Conservation (phyloP, 306 rosid species). For the Coriaria nepalensis region DNA sequence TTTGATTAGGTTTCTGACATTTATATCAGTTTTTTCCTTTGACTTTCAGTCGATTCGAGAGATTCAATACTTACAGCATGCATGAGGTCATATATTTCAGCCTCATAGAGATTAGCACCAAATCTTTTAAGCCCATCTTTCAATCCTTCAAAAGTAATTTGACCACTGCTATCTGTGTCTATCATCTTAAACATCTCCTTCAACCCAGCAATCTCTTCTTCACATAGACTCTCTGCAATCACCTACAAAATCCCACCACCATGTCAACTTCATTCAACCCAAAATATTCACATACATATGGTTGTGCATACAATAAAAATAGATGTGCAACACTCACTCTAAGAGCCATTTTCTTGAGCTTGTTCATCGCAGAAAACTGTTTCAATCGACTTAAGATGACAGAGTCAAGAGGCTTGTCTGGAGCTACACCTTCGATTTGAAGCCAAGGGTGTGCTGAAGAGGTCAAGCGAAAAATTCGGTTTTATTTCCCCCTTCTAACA, state of each 20-base stretch:
- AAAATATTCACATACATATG: too few relatives aligned
- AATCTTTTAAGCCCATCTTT: constrained; percentile 54
- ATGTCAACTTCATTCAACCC: too few relatives aligned
- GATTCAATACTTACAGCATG: constrained; percentile 76
- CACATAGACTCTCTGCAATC: constrained; percentile 69
- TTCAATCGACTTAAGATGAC: constrained; percentile 80
- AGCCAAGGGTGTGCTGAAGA: constrained; percentile 88
- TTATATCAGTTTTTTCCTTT: neutral
- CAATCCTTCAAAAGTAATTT: constrained; percentile 79
- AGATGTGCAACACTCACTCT: constrained; percentile 40
- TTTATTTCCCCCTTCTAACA: too few relatives aligned
- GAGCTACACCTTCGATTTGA: constrained; percentile 68
- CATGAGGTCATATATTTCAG: constrained; percentile 71
- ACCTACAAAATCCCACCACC: constrained; percentile 26
- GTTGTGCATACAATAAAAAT: neutral
- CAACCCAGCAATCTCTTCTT: constrained; percentile 80
- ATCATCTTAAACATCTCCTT: constrained; percentile 77
- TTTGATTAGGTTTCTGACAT: too few relatives aligned
- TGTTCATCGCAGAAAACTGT: constrained; percentile 81
- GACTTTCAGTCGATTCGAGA: too few relatives aligned
- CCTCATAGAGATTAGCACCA: constrained; percentile 68
- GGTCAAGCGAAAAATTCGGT: constrained; percentile 4
- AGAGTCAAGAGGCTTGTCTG: constrained; percentile 78
- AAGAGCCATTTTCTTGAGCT: constrained; percentile 86
- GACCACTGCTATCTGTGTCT: constrained; percentile 75